These are phyloP conservation scores for Xylariales sp. DNA, from an alignment of 2,329 filamentous ascomycete genomes.

Conservation along the genomic window DNA sequence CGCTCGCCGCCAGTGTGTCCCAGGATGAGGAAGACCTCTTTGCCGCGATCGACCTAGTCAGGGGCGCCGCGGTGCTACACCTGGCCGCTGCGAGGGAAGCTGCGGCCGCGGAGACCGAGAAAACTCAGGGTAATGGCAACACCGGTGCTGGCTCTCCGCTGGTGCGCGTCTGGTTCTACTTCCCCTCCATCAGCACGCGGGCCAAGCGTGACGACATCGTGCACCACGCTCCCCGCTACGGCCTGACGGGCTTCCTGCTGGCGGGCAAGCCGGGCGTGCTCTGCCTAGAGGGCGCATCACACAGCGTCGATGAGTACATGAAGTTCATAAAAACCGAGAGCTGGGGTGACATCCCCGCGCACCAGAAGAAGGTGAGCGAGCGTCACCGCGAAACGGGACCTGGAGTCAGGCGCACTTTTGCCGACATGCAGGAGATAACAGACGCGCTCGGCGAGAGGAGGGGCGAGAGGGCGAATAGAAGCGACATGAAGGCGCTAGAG, in stretches of 20 bases:
- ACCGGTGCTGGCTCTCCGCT: slow-evolving; percentile 13
- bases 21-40: slow-evolving; percentile 36
- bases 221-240: slow-evolving; percentile 44
- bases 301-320: slow-evolving; percentile 54
- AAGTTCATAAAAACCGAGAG: slow-evolving; percentile 59
- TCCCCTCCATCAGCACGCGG: slow-evolving; percentile 56
- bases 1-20: slow-evolving; percentile 34
- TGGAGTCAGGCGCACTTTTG: slow-evolving; percentile 35
- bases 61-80: slow-evolving; percentile 20
- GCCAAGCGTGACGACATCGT: slow-evolving; percentile 55
- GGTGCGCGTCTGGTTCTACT: slow-evolving; percentile 59
- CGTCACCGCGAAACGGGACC: slow-evolving; percentile 36
- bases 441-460: slow-evolving; percentile 41
- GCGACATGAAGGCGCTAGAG: slow-evolving; percentile 50
- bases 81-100: no score
- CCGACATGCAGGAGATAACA: slow-evolving; percentile 55
- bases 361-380: slow-evolving; percentile 61
- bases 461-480: slow-evolving; percentile 44
- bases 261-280: slow-evolving; percentile 56
- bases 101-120: slow-evolving; percentile 11
- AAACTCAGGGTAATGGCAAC: no score
- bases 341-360: slow-evolving; percentile 57
- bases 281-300: slow-evolving; percentile 44
- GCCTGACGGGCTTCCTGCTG: slow-evolving; percentile 54
- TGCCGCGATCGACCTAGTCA: slow-evolving; percentile 38